Conservation (phyloP, 306 rosid genomes). For the Phaseolus lunatus region DNA sequence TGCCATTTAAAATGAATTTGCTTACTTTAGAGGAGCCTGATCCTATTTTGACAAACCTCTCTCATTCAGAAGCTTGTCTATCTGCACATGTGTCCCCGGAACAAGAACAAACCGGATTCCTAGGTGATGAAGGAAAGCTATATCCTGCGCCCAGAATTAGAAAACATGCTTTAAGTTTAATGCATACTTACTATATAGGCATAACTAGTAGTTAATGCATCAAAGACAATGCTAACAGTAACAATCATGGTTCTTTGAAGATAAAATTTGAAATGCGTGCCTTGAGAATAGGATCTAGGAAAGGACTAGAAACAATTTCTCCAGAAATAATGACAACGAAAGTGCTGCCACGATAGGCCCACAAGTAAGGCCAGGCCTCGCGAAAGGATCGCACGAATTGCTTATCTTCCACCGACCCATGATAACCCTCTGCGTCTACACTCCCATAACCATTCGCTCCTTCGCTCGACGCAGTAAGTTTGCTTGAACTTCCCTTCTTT, state of each 20-base stretch:
- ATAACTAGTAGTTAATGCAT: background rate
- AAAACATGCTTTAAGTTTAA: constrained; percentile 6
- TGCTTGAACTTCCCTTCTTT: constrained; percentile 16
- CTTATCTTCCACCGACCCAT: constrained; percentile 67
- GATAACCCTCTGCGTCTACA: constrained; percentile 55
- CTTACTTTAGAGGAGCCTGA: background rate
- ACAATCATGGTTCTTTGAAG: background rate
- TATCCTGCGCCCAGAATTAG: constrained; percentile 68
- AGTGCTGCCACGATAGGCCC: constrained; percentile 87
- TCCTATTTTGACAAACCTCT: constrained; percentile 62
- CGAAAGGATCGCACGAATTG: constrained; percentile 89
- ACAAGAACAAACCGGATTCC: constrained; percentile 94
- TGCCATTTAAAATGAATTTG: background rate
- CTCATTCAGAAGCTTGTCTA: constrained; percentile 79
- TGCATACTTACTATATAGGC: background rate
- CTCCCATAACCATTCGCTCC: constrained; percentile 48
- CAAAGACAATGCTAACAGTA: background rate
- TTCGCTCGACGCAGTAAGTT: constrained; percentile 43
- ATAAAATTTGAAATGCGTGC: constrained; percentile 47
- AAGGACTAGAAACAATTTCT: constrained; percentile 72
- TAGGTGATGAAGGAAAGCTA: constrained; percentile 94
- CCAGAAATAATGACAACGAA: constrained; percentile 89
- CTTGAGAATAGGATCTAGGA: constrained; percentile 83
- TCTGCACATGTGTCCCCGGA: constrained; percentile 89
- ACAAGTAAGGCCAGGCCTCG: constrained; percentile 94